phyloP scores from a whole-genome alignment of 2,329 filamentous ascomycete species.

The Lasiodiplodia theobromae region DNA sequence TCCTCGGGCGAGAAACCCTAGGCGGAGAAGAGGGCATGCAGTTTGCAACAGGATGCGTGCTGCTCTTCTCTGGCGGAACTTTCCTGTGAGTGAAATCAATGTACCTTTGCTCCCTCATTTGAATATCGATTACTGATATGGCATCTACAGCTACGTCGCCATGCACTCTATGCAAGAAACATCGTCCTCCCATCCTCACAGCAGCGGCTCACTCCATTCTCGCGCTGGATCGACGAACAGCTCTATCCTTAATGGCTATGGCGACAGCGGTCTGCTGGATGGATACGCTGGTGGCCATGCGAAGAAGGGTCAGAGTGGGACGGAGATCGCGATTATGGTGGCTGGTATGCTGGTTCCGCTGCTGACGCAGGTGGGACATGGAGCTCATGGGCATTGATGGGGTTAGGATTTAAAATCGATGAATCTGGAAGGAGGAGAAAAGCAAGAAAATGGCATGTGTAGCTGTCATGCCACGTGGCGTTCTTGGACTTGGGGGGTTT shows the following conservation, averaged over 20 bases:
- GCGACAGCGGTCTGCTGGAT: conserved; percentile 23
- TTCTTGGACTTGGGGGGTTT: background rate
- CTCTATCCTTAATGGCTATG: conserved; percentile 50
- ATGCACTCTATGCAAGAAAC: conserved; percentile 98
- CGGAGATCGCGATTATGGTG: conserved; percentile 68
- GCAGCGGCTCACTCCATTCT: conserved; percentile 39
- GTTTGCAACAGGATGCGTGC: conserved; percentile 90
- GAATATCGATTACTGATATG: no score
- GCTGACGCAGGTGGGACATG: conserved; percentile 79
- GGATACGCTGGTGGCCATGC: conserved; percentile 61
- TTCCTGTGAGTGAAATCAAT: conserved; percentile 75
- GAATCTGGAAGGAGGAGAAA: background rate
- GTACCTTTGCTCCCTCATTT: background rate
- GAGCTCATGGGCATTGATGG: conserved; percentile 15
- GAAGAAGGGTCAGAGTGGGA: conserved; percentile 36
- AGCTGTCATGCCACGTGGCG: background rate
- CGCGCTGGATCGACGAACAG: conserved; percentile 59
- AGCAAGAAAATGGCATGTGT: background rate
- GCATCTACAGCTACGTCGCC: conserved; percentile 77
- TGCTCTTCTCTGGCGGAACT: conserved; percentile 95
- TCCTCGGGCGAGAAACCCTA: conserved; percentile 70
- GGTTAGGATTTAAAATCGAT: background rate
- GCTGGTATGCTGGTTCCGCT: conserved; percentile 80
- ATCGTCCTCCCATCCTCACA: conserved; percentile 40
- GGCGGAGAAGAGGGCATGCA: conserved; percentile 68